These are phyloP conservation scores for Xylaria longipes DNA, from an alignment of 495 filamentous ascomycete species.

Conservation along the genomic window DNA sequence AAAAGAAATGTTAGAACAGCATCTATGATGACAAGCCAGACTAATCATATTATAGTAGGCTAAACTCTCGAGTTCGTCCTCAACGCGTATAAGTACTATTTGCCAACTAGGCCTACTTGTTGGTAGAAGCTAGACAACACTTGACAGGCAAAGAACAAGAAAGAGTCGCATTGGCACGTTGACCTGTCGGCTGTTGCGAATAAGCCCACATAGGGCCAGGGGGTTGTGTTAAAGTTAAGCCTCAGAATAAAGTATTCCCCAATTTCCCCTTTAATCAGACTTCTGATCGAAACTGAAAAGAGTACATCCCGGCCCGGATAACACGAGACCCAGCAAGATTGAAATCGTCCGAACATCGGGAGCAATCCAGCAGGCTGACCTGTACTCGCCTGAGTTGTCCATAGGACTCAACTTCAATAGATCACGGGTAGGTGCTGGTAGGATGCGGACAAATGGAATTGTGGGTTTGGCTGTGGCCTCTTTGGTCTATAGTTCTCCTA, in stretches of 20 bases:
- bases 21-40: neutral
- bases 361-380: neutral
- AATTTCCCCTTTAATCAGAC: neutral
- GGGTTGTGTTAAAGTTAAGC: neutral
- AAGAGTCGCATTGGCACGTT: neutral
- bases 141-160: neutral
- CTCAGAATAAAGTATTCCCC: neutral
- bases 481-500: slow-evolving; percentile 35
- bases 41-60: neutral
- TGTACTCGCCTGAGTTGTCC: too few species aligned
- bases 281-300: neutral
- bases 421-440: neutral
- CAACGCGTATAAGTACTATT: neutral
- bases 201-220: neutral
- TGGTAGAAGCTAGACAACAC: neutral
- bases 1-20: neutral
- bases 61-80: neutral
- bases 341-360: neutral
- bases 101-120: neutral
- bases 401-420: neutral
- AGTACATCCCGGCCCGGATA: neutral
- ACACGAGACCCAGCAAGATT: neutral
- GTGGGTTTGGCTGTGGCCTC: slow-evolving; percentile 28
- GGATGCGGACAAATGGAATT: slow-evolving; percentile 26
- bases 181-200: neutral